Evolutionary conservation across 108 stramenopile genomes (phyloP).

Genomic region (Pseudonitzschia multiseries): DNA sequence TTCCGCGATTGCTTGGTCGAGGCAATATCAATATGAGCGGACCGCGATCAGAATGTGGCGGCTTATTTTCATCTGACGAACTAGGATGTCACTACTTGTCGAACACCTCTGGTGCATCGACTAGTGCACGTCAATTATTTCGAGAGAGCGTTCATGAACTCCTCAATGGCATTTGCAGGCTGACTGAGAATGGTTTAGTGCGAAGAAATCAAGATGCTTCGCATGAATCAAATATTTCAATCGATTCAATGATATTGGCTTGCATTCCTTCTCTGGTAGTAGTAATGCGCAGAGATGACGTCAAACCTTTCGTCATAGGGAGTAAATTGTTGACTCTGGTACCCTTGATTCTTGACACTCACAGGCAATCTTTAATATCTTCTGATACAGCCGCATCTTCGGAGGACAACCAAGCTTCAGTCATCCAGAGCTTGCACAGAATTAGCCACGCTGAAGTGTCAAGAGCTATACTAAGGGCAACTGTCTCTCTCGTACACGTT

Average conservation of each 20-base stretch:
- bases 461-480: slow-evolving; percentile 29
- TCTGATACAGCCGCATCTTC: not conserved
- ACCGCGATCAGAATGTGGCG: not conserved
- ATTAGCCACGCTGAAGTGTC: slow-evolving; percentile 33
- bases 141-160: slow-evolving; percentile 26
- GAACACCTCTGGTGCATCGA: slow-evolving; percentile 19
- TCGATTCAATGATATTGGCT: slow-evolving; percentile 31
- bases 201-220: not conserved
- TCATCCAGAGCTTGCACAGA: slow-evolving; percentile 24
- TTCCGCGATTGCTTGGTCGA: slow-evolving; percentile 51
- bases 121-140: not conserved
- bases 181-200: not conserved
- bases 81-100: slow-evolving; percentile 37
- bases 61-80: not conserved
- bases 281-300: slow-evolving; percentile 14
- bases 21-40: not conserved
- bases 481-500: slow-evolving; percentile 31
- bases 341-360: not conserved
- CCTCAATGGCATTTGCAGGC: slow-evolving; percentile 6
- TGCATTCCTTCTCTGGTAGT: slow-evolving; percentile 26
- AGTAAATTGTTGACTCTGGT: not conserved
- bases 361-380: not conserved
- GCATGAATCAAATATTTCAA: not conserved
- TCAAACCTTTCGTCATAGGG: not conserved
- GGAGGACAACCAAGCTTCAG: not conserved